These are phyloP conservation scores for Leccinum boreale DNA, from an alignment of 768 basidiomycete genomes.

Conservation along the genomic window DNA sequence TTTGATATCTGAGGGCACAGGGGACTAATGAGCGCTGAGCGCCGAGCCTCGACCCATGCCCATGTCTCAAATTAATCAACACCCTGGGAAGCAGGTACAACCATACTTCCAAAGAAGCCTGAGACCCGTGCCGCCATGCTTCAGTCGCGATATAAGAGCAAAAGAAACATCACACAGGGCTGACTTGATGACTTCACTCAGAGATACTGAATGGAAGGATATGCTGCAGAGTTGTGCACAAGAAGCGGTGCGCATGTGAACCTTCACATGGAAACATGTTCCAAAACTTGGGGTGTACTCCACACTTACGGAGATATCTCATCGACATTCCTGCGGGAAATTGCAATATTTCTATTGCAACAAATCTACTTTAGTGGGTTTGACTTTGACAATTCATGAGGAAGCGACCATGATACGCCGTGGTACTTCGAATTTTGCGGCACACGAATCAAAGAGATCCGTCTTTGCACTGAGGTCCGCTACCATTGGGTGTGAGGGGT, in stretches of 20 bases:
- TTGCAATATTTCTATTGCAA: slow-evolving; percentile 1
- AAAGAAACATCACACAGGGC: background rate
- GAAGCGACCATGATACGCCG: slow-evolving; percentile 37
- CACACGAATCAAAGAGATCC: slow-evolving; percentile 58
- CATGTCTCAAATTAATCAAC: background rate
- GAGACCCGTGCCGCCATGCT: background rate
- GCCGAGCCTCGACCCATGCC: background rate
- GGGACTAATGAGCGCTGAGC: background rate
- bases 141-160: background rate
- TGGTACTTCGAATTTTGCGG: slow-evolving; percentile 60
- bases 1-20: background rate
- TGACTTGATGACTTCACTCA: background rate
- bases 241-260: background rate
- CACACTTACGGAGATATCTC: background rate
- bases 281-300: background rate
- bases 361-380: background rate
- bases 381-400: slow-evolving; percentile 3
- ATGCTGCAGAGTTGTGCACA: background rate
- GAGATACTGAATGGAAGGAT: background rate
- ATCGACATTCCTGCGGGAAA: background rate
- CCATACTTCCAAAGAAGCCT: background rate
- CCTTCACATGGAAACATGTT: background rate
- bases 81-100: background rate
- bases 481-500: slow-evolving; percentile 70
- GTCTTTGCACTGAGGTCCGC: slow-evolving; percentile 58